Evolutionary conservation across 2,329 filamentous ascomycete genomes (phyloP).

Genomic region (Venturia aucupariae): DNA sequence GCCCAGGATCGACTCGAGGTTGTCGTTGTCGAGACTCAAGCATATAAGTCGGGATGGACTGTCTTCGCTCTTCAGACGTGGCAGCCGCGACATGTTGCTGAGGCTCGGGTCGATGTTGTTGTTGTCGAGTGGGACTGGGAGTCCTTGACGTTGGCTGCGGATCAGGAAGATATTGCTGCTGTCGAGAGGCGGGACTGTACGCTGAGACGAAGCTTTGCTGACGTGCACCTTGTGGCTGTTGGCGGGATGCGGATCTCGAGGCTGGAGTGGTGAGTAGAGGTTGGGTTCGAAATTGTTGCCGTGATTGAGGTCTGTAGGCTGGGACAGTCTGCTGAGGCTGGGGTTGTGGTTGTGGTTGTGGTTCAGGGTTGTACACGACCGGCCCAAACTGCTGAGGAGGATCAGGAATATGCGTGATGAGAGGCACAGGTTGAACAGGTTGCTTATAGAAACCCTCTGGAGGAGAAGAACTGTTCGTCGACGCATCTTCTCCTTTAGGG

Average conservation of each 20-base stretch:
- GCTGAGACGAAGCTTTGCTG: not conserved
- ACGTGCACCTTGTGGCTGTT: not conserved
- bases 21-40: not conserved
- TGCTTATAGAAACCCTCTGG: not conserved
- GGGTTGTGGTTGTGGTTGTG: not conserved
- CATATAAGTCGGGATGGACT: not conserved
- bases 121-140: not conserved
- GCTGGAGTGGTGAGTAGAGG: not conserved
- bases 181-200: not conserved
- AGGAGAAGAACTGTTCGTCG: not conserved
- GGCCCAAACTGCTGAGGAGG: not conserved
- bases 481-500: not conserved
- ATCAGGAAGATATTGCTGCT: not conserved
- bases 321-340: slow-evolving; percentile 1
- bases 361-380: not conserved
- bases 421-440: not conserved
- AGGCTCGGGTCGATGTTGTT: not conserved
- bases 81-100: not conserved
- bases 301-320: not conserved
- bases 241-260: not conserved
- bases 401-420: not conserved
- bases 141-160: not conserved
- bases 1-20: not conserved
- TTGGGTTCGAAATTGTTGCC: not conserved
- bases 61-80: not conserved